Conservation (phyloP, 495 filamentous ascomycete species). For the Podospora pseudoanserina region DNA sequence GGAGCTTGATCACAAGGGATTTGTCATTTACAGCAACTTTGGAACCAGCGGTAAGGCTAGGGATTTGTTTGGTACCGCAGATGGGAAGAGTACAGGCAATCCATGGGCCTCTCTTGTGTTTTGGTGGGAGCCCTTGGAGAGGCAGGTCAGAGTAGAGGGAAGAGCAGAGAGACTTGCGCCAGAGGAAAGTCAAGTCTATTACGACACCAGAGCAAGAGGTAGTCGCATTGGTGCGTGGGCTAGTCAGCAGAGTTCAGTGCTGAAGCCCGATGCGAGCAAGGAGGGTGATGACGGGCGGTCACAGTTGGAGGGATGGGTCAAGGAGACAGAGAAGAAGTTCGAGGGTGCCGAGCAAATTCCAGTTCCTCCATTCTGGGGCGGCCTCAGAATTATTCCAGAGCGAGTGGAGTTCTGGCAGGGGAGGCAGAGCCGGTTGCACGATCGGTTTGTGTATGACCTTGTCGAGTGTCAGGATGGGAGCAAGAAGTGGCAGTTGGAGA, state of each 20-base stretch:
- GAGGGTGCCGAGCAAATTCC: constrained; percentile 73
- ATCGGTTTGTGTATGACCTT: constrained; percentile 83
- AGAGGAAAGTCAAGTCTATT: constrained; percentile 85
- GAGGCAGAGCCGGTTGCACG: constrained; percentile 78
- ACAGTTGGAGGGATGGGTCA: constrained; percentile 64
- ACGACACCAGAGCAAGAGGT: constrained; percentile 71
- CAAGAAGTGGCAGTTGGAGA: constrained; percentile 54
- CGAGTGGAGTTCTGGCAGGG: constrained; percentile 95
- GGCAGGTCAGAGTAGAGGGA: constrained; percentile 85
- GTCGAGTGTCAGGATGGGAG: constrained; percentile 32
- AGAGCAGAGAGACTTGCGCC: constrained; percentile 58
- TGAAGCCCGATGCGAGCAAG: constrained; percentile 45
- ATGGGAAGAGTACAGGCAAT: constrained; percentile 47
- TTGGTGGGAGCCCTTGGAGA: constrained; percentile 71
- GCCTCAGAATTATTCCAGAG: constrained; percentile 79
- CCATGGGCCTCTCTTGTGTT: constrained; percentile 69
- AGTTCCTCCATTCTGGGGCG: constrained; percentile 92
- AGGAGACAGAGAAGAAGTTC: constrained; percentile 69
- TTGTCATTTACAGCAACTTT: constrained; percentile 92
- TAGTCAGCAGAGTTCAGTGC: constrained; percentile 75
- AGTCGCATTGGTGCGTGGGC: constrained; percentile 92
- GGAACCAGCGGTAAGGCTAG: constrained; percentile 66
- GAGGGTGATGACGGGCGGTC: constrained; percentile 56
- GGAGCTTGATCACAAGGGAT: constrained; percentile 71
- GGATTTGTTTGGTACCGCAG: constrained; percentile 49